These are phyloP conservation scores for Phyllosticta citrichinensis DNA, from an alignment of 2,329 filamentous ascomycete genomes.

Conservation along the genomic window DNA sequence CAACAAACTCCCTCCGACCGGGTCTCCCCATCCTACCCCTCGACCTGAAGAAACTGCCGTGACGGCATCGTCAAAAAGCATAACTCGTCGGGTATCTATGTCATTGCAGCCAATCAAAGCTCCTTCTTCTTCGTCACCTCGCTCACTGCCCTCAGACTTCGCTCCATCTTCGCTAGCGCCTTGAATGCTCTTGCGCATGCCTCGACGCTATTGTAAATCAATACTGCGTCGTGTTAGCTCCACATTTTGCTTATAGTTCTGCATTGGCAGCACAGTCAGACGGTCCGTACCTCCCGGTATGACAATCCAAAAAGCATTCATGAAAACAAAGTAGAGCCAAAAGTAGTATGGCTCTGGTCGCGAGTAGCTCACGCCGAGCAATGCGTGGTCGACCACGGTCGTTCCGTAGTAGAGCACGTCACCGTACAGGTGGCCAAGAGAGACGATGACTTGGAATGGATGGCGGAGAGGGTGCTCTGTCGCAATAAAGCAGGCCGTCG, in stretches of 20 bases:
- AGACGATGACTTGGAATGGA: slow-evolving; percentile 50
- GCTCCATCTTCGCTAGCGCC: slow-evolving; percentile 26
- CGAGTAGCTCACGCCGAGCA: slow-evolving; percentile 45
- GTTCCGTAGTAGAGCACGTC: slow-evolving; percentile 56
- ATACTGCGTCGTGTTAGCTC: slow-evolving; percentile 13
- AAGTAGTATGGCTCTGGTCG: slow-evolving; percentile 55
- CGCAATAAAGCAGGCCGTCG: slow-evolving; percentile 46
- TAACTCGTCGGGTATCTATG: neutral
- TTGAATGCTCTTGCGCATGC: slow-evolving; percentile 25
- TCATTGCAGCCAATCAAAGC: slow-evolving; percentile 10
- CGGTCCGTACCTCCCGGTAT: slow-evolving; percentile 44
- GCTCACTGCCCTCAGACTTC: slow-evolving; percentile 19
- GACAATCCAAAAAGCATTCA: slow-evolving; percentile 59
- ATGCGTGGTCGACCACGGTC: slow-evolving; percentile 50
- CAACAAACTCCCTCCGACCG: neutral
- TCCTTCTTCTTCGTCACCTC: slow-evolving; percentile 22
- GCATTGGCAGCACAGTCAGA: neutral
- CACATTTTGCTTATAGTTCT: neutral
- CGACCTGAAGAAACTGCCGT: neutral
- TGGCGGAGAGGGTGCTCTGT: slow-evolving; percentile 46
- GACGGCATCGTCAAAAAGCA: neutral
- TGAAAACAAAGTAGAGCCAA: slow-evolving; percentile 56
- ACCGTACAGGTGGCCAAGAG: slow-evolving; percentile 54
- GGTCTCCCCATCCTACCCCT: neutral
- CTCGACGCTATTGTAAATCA: slow-evolving; percentile 25